phyloP scores from a whole-genome alignment of 1,284 basidiomycete species.

The Pseudozyma tsukubaensis region DNA sequence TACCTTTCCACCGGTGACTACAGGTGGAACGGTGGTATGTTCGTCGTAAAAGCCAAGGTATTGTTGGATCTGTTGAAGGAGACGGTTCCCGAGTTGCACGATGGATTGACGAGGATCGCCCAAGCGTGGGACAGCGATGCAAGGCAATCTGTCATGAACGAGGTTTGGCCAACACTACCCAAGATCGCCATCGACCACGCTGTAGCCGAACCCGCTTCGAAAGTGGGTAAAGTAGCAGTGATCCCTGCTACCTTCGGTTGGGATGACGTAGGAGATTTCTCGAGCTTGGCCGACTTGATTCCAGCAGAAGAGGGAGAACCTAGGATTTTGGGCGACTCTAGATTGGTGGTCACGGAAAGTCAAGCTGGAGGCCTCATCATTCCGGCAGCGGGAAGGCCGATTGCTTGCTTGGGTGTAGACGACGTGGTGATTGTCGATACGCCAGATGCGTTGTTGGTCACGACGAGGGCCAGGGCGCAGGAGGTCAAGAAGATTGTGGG shows the following conservation, averaged over 20 bases:
- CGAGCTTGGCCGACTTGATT: conserved; percentile 64
- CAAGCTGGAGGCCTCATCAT: conserved; percentile 67
- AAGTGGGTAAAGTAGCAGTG: conserved; percentile 66
- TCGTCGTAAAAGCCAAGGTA: conserved; percentile 66
- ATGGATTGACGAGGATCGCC: conserved; percentile 62
- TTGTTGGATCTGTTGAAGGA: conserved; percentile 59
- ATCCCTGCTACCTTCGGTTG: conserved; percentile 68
- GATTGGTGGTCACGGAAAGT: conserved; percentile 63
- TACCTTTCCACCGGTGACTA: conserved; percentile 67
- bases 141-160: conserved; percentile 42
- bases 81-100: conserved; percentile 62
- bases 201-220: conserved; percentile 67
- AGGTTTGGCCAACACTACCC: conserved; percentile 63
- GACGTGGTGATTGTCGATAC: conserved; percentile 68
- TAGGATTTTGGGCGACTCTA: conserved; percentile 64
- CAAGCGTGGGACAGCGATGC: conserved; percentile 60
- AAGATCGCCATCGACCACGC: conserved; percentile 69
- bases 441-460: conserved; percentile 65
- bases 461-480: conserved; percentile 65
- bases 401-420: conserved; percentile 68
- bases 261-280: conserved; percentile 69
- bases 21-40: conserved; percentile 69
- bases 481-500: conserved; percentile 69
- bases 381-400: conserved; percentile 60
- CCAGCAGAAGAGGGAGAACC: conserved; percentile 67